phyloP scores from a whole-genome alignment of 164 flowering plant genomes.

The Santalum album region DNA sequence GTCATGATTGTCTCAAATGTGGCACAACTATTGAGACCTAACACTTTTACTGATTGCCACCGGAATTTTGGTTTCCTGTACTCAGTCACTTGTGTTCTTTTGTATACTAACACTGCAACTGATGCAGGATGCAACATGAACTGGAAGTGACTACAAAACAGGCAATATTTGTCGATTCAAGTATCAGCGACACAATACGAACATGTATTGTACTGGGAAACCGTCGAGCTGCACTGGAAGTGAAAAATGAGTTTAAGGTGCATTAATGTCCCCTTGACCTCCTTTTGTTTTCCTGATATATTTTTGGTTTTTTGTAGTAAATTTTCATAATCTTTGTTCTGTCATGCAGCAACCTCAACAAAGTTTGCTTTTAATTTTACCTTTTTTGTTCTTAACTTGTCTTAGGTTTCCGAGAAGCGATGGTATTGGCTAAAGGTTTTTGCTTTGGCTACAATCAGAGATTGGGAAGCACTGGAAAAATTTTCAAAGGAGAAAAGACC shows the following conservation, averaged over 20 bases:
- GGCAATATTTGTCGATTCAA: slow-evolving; percentile 87
- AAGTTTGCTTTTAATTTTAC: background rate
- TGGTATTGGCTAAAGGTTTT: slow-evolving; percentile 99
- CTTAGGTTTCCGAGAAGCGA: slow-evolving; percentile 87
- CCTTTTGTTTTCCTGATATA: background rate
- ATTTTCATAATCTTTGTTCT: background rate
- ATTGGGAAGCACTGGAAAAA: slow-evolving; percentile 94
- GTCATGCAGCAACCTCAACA: background rate
- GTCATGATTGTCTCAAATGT: no score
- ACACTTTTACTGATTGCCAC: background rate
- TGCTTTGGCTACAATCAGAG: slow-evolving; percentile 88
- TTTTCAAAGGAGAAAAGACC: slow-evolving; percentile 96
- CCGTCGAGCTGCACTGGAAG: slow-evolving; percentile 83
- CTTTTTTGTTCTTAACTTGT: slow-evolving; percentile 1
- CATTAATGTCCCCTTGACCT: background rate
- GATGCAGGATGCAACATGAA: slow-evolving; percentile 77
- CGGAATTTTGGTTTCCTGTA: background rate
- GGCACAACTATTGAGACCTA: no score
- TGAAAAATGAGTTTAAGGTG: slow-evolving; percentile 89
- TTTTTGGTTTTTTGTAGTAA: background rate
- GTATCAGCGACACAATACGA: slow-evolving; percentile 89
- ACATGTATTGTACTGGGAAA: slow-evolving; percentile 93
- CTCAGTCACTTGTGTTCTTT: background rate
- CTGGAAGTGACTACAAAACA: slow-evolving; percentile 87
- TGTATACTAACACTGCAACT: background rate